Evolutionary conservation across 345 rosid species (phyloP).

Genomic region (Erucastrum elatum): DNA sequence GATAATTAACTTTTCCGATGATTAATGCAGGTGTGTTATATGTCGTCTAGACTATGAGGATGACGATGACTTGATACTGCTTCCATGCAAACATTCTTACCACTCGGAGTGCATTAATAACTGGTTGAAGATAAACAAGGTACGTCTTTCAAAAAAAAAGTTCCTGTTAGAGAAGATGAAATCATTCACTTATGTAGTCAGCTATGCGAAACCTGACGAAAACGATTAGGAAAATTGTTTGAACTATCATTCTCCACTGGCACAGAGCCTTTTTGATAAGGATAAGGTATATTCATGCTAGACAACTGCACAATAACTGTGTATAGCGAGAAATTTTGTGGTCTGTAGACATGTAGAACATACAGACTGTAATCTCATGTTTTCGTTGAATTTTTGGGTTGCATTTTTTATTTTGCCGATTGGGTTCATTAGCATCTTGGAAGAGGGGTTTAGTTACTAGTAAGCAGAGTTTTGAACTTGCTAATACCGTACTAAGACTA

Average conservation of each 20-base stretch:
- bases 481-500: neutral
- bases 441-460: slow-evolving; percentile 10
- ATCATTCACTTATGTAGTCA: neutral
- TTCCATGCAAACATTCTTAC: slow-evolving; percentile 91
- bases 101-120: slow-evolving; percentile 90
- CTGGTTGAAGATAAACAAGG: slow-evolving; percentile 98
- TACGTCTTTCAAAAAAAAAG: neutral
- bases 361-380: neutral
- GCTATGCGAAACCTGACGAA: neutral
- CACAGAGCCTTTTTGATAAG: neutral
- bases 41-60: slow-evolving; percentile 92
- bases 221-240: neutral
- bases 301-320: neutral
- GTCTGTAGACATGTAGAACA: slow-evolving; percentile 3
- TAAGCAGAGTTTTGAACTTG: neutral
- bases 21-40: slow-evolving; percentile 73
- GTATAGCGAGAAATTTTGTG: neutral
- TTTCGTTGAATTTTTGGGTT: slow-evolving; percentile 4
- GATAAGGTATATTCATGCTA: neutral
- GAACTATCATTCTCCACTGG: neutral
- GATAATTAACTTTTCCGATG: slow-evolving; percentile 11
- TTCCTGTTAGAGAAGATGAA: neutral
- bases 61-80: slow-evolving; percentile 73
- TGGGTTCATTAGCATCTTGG: neutral
- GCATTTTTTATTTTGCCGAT: neutral